These are phyloP conservation scores for Prunus padus DNA, from an alignment of 306 rosid species.

Conservation along the genomic window DNA sequence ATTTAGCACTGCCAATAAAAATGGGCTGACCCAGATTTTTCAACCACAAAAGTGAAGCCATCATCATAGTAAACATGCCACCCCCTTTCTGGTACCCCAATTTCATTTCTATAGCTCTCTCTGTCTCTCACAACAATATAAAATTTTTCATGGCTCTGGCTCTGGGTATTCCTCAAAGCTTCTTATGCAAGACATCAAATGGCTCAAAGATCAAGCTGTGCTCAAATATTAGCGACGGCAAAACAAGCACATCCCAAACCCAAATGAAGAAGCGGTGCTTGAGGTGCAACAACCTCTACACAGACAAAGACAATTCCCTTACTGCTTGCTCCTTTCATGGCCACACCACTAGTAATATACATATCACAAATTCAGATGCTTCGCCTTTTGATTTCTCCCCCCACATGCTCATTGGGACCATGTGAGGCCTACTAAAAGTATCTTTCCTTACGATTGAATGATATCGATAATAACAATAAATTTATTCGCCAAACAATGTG, in stretches of 20 bases:
- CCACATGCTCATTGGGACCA: neutral
- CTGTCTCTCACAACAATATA: neutral
- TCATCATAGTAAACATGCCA: too few species aligned
- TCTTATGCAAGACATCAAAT: conserved; percentile 23
- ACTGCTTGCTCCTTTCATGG: conserved; percentile 83
- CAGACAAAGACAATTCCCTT: conserved; percentile 50
- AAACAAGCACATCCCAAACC: conserved; percentile 18
- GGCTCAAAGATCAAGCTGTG: conserved; percentile 33
- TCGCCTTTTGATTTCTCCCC: neutral
- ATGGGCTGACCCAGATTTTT: too few species aligned
- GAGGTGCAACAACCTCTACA: conserved; percentile 66
- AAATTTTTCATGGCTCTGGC: conserved; percentile 36
- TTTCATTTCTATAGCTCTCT: neutral
- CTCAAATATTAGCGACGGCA: conserved; percentile 16
- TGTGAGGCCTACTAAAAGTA: neutral
- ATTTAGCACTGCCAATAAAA: too few species aligned
- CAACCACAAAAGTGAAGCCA: too few species aligned
- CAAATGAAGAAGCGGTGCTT: conserved; percentile 50
- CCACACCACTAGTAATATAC: conserved; percentile 60
- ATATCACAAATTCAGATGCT: neutral
- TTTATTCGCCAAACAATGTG: neutral
- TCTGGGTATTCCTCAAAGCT: conserved; percentile 17
- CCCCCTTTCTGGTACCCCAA: neutral
- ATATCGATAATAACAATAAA: neutral
- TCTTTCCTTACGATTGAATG: neutral